phyloP scores from a whole-genome alignment of 2,329 filamentous ascomycete genomes.

The Sporothrix curviconia region DNA sequence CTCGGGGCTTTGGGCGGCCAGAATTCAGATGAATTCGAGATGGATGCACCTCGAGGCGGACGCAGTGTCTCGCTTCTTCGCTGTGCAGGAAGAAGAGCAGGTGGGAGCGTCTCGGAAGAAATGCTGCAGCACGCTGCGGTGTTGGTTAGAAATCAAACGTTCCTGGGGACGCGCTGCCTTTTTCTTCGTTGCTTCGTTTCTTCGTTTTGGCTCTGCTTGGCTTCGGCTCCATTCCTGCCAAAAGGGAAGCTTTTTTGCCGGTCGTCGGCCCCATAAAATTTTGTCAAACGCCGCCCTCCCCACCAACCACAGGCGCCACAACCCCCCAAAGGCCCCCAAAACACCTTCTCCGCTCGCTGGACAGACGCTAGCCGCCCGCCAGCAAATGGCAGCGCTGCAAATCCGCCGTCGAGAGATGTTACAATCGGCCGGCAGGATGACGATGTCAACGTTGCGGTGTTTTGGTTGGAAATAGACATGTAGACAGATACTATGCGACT shows the following conservation, averaged over 20 bases:
- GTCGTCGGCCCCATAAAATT: neutral
- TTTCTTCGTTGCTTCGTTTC: no score
- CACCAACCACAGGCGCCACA: conserved; percentile 6
- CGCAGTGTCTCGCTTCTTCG: no score
- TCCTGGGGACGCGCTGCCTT: no score
- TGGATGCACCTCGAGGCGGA: no score
- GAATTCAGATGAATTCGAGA: no score
- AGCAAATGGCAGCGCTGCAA: conserved; percentile 11
- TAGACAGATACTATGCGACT: neutral
- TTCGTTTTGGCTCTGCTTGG: no score
- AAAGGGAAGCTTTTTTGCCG: neutral
- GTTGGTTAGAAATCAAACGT: no score
- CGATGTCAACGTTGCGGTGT: conserved; percentile 1
- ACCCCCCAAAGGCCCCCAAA: neutral
- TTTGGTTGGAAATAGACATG: neutral
- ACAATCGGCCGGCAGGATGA: conserved; percentile 9
- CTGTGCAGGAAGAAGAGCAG: no score
- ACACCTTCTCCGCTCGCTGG: neutral
- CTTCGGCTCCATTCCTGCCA: no score
- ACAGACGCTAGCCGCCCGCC: neutral
- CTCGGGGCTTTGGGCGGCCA: neutral
- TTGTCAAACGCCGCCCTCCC: neutral
- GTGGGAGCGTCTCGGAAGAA: no score
- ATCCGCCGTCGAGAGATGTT: conserved; percentile 5
- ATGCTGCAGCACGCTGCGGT: no score